A percentile compares a stretch with the other conserved stretches of the same genome.
Evolutionary conservation across 192 early-diverging fungal species (phyloP).

Genomic region (Borealophlyctis nickersoniae): DNA sequence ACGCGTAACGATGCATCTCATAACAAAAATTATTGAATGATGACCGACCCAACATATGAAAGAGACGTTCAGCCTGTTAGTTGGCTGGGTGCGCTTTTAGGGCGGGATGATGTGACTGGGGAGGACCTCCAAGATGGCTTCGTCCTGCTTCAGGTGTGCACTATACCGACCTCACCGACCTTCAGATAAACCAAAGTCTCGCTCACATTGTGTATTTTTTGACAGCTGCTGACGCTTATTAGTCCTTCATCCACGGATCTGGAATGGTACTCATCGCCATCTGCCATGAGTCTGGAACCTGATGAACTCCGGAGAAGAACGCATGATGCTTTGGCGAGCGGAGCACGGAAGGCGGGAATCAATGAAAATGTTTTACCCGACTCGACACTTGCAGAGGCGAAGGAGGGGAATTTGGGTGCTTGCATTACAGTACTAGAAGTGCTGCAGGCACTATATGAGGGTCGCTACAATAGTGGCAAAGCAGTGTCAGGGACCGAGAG

Average conservation of each 20-base stretch:
- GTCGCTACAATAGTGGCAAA: neutral
- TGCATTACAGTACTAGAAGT: neutral
- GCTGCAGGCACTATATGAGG: neutral
- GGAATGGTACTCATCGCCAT: constrained; percentile 40
- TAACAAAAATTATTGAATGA: neutral
- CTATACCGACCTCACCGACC: neutral
- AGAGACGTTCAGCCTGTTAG: too few species aligned
- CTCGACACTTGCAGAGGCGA: neutral
- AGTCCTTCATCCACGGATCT: constrained; percentile 35
- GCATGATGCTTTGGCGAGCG: neutral
- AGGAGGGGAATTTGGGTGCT: neutral
- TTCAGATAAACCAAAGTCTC: neutral
- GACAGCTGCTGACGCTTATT: constrained; percentile 37
- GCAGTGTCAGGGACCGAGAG: neutral
- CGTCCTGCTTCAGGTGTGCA: constrained; percentile 39
- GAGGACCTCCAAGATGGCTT: constrained; percentile 42
- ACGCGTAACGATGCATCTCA: neutral
- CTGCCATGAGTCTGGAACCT: constrained; percentile 18
- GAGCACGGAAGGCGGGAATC: neutral
- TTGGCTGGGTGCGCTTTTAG: constrained; percentile 33
- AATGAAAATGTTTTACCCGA: neutral
- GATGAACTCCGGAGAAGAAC: neutral
- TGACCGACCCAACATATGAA: too few species aligned
- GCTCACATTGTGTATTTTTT: neutral
- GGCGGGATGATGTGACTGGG: constrained; percentile 23